A percentile compares a stretch with the other conserved stretches of the same genome.
These are phyloP conservation scores for Mycena kentingensis DNA, from an alignment of 768 basidiomycete genomes.

Conservation along the genomic window DNA sequence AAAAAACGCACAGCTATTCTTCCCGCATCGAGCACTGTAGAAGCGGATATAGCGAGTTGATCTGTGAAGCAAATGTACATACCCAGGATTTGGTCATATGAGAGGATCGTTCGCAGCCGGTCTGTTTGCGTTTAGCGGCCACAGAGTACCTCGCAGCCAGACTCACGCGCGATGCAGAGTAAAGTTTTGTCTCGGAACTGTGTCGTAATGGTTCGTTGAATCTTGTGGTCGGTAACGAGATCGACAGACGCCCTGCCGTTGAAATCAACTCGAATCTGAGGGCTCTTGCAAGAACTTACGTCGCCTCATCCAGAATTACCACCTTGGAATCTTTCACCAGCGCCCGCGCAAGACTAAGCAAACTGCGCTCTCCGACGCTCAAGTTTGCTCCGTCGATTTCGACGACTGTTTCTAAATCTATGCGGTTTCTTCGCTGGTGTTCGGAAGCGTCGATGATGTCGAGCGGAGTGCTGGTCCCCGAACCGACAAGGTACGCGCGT, in stretches of 20 bases:
- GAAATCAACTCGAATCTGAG: constrained; percentile 6
- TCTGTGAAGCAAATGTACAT: neutral
- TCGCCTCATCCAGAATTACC: constrained; percentile 82
- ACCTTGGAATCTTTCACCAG: constrained; percentile 76
- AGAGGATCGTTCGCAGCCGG: constrained; percentile 75
- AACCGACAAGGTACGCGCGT: constrained; percentile 48
- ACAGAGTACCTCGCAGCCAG: neutral
- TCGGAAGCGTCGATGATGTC: constrained; percentile 54
- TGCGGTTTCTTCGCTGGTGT: constrained; percentile 46
- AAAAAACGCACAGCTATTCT: constrained; percentile 46
- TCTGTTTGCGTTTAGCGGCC: constrained; percentile 40
- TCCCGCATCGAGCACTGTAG: constrained; percentile 61
- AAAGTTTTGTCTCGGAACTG: constrained; percentile 75
- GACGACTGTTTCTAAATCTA: constrained; percentile 74
- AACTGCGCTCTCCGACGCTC: constrained; percentile 69
- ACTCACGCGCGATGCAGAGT: constrained; percentile 76
- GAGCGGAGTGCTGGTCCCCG: constrained; percentile 46
- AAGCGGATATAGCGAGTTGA: neutral
- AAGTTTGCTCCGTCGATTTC: constrained; percentile 78
- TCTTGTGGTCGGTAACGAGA: constrained; percentile 77
- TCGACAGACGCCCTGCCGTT: constrained; percentile 62
- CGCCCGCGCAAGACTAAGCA: constrained; percentile 79
- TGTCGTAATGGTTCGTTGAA: constrained; percentile 76
- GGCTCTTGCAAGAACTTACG: constrained; percentile 29
- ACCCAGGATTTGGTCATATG: constrained; percentile 65